These are phyloP conservation scores for Stephania japonica DNA, from an alignment of 164 flowering plant species.

Conservation along the genomic window DNA sequence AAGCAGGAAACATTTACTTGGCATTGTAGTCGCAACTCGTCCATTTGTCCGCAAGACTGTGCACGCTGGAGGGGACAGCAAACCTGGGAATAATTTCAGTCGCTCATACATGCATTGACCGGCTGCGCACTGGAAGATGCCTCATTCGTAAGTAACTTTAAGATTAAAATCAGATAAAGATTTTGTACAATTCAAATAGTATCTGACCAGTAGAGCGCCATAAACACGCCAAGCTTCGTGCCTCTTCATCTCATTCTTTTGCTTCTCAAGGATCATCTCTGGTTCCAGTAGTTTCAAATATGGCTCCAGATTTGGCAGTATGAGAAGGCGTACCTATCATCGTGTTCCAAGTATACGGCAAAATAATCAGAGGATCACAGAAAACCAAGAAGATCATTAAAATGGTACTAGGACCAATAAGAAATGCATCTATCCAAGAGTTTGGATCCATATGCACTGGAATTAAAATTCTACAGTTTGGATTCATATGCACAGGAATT, in stretches of 20 bases:
- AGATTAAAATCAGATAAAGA: background rate
- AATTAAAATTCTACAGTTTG: too few species aligned
- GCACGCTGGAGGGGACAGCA: conserved; percentile 46
- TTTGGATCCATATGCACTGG: background rate
- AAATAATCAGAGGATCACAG: background rate
- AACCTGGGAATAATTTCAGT: conserved; percentile 49
- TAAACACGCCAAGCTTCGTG: conserved; percentile 94
- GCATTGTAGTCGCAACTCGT: conserved; percentile 32
- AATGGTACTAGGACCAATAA: too few species aligned
- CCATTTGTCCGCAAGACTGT: conserved; percentile 40
- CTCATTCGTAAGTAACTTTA: conserved; percentile 13
- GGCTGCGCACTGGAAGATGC: conserved; percentile 63
- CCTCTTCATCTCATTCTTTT: conserved; percentile 79
- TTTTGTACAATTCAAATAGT: background rate
- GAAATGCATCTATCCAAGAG: background rate
- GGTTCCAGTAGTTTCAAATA: conserved; percentile 73
- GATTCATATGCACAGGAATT: too few species aligned
- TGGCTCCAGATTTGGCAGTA: conserved; percentile 88
- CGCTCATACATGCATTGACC: conserved; percentile 68
- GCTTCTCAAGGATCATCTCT: conserved; percentile 76
- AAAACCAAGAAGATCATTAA: too few species aligned
- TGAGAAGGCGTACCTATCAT: conserved; percentile 70
- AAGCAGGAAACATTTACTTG: conserved; percentile 38
- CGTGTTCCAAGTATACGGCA: background rate
- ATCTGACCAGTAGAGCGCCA: conserved; percentile 78